Base-by-base conservation (phyloP, 1,284 basidiomycete species). In the Ganoderma leucocontextum region DNA sequence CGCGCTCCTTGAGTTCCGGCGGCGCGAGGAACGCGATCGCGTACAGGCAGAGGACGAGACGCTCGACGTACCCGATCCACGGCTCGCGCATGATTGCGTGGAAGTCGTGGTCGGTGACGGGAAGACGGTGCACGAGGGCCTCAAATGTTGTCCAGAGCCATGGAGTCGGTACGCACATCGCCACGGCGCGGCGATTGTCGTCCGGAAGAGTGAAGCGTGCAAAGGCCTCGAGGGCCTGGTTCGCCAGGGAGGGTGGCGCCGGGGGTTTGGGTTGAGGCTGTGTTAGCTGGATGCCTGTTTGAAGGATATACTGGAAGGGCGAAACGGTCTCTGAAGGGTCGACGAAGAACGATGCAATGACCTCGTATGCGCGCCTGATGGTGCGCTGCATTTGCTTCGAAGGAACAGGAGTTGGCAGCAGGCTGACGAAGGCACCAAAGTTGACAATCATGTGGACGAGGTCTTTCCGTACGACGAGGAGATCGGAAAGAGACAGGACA, bases 11-110 rank as follows among this genome's bases (percentile, higher is more conserved):
- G 67, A 96, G 78, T 39, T 85, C 80, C 1, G 90, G 89, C 1
- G 95, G 87, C 5, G 95, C 89, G 60, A 97, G 84, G 84, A 96
- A 98, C 9, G 92, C 90, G 68, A 99, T 82, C 42, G 92, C 91
- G 82, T 98, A 98, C 49, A 98, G 86, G 19, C 88, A 88, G 84
- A 97, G 89, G 25, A 93, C 85, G 55, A 88, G 82, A 69, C 93
- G 91, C 82, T 97, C 95, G 71, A 93, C 81, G 78, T 95, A 94
- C 52, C 90, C 89, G 57, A 97, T 80, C 87, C 94, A 94, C 25
- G 85, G 79, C 62, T 92, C 89, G 60, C 84, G 82, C 68, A 81
- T 77, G 75, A 90, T 80, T 70, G 95, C 81, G 70, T 89, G 86
- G 75, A 95, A 95, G 79, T 98, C 96, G 41, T 85, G 80, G 68